Conservation (phyloP, 83 land plant genomes). For the Picea engelmannii region DNA sequence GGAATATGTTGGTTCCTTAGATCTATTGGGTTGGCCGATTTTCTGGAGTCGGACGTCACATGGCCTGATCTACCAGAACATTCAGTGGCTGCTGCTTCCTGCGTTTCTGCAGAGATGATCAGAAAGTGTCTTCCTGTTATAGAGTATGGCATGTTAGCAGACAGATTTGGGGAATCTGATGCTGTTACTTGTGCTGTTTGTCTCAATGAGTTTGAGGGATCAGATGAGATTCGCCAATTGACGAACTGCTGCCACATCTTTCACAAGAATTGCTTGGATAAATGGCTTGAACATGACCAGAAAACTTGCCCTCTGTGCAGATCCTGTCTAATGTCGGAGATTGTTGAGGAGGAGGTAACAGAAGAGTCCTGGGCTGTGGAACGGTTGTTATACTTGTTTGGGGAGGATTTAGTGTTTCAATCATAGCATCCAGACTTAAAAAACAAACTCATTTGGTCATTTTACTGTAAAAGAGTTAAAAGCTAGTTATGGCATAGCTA, state of each 20-base stretch:
- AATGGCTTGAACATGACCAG: constrained; percentile 24
- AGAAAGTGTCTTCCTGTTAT: neutral
- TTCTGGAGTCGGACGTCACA: constrained; percentile 8
- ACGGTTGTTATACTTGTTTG: constrained; percentile 18
- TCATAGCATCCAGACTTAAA: neutral
- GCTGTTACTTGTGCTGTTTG: constrained; percentile 16
- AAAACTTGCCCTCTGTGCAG: constrained; percentile 27
- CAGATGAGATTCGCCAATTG: constrained; percentile 20
- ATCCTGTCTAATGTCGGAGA: constrained; percentile 11
- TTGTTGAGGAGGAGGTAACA: constrained; percentile 1
- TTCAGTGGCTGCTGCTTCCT: constrained; percentile 5
- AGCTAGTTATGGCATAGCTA: neutral
- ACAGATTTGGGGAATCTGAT: neutral
- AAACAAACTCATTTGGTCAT: neutral
- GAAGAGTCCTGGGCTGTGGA: constrained; percentile 22
- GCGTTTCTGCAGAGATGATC: constrained; percentile 35
- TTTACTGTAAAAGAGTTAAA: neutral
- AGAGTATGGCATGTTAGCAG: neutral
- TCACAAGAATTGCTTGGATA: constrained; percentile 21
- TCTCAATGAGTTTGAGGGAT: constrained; percentile 13
- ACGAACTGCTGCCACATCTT: constrained; percentile 24
- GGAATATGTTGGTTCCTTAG: constrained; percentile 8
- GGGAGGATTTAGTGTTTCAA: constrained; percentile 17
- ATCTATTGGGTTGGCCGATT: constrained; percentile 6
- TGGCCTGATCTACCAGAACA: constrained; percentile 1